Percentiles rank a stretch among this genome's conserved stretches.
Evolutionary conservation across 2,329 filamentous ascomycete species (phyloP).

Genomic region (Diaporthe ampelina): DNA sequence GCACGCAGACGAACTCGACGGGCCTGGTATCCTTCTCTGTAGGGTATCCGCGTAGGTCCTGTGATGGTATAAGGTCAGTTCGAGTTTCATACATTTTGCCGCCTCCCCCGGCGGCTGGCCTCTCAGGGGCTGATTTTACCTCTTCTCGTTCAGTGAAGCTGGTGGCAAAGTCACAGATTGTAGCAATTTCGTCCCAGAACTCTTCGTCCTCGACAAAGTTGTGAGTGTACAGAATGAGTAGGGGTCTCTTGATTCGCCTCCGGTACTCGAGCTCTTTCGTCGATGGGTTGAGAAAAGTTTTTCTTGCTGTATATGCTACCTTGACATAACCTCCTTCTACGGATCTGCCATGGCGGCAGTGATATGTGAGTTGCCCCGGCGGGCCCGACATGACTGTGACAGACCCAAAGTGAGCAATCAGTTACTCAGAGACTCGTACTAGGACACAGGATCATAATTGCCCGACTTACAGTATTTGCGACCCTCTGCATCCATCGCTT

Average conservation of each 20-base stretch:
- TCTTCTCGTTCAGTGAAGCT: not conserved
- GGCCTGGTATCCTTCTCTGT: not conserved
- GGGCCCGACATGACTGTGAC: not conserved
- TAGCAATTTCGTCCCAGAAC: not conserved
- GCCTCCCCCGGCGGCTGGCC: too few species aligned
- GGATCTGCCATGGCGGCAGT: not conserved
- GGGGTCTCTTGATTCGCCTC: not conserved
- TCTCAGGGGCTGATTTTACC: not conserved
- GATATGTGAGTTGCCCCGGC: not conserved
- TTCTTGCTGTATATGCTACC: not conserved
- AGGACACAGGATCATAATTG: not conserved
- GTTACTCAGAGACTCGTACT: not conserved
- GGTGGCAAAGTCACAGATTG: not conserved
- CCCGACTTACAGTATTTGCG: not conserved
- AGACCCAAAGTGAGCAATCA: not conserved
- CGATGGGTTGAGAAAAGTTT: not conserved
- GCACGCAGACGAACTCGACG: not conserved
- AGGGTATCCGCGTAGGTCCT: not conserved
- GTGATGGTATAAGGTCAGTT: not conserved
- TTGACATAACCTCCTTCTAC: not conserved
- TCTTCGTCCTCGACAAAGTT: constrained; percentile 8
- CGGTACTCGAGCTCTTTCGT: not conserved
- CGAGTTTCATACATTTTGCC: too few species aligned
- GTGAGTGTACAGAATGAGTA: not conserved
- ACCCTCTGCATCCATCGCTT: not conserved